phyloP scores from a whole-genome alignment of 306 rosid species.

The Amphicarpaea edgeworthii region DNA sequence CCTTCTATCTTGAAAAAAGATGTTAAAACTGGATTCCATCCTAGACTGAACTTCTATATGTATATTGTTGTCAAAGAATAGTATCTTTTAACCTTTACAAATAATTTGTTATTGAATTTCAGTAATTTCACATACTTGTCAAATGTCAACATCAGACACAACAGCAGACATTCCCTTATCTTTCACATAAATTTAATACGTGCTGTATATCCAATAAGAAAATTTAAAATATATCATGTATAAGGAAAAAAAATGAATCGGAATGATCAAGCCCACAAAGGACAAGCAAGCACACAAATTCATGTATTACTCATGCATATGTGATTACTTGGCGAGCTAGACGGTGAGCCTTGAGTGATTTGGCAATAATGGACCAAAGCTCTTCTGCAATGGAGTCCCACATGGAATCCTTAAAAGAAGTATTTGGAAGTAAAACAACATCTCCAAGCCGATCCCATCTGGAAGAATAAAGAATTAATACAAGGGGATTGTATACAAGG shows the following conservation, averaged over 20 bases:
- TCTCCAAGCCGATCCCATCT: constrained; percentile 93
- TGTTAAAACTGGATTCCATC: constrained; percentile 20
- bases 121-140: constrained; percentile 28
- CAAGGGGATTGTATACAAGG: constrained; percentile 39
- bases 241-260: constrained; percentile 9
- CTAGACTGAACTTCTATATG: constrained; percentile 22
- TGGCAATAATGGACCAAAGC: constrained; percentile 80
- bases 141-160: no score
- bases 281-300: constrained; percentile 21
- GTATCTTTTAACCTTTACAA: constrained; percentile 1
- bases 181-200: constrained; percentile 1
- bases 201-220: constrained; percentile 21
- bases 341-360: constrained; percentile 73
- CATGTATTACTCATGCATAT: constrained; percentile 26
- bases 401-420: constrained; percentile 73
- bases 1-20: constrained; percentile 16
- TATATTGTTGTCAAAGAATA: not conserved
- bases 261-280: constrained; percentile 26
- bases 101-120: not conserved
- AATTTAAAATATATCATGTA: not conserved
- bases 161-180: constrained; percentile 36
- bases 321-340: constrained; percentile 86
- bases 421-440: constrained; percentile 76
- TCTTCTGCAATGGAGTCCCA: constrained; percentile 77
- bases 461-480: constrained; percentile 44